These are phyloP conservation scores for Didymella arachidicola DNA, from an alignment of 2,329 filamentous ascomycete species.

Conservation along the genomic window DNA sequence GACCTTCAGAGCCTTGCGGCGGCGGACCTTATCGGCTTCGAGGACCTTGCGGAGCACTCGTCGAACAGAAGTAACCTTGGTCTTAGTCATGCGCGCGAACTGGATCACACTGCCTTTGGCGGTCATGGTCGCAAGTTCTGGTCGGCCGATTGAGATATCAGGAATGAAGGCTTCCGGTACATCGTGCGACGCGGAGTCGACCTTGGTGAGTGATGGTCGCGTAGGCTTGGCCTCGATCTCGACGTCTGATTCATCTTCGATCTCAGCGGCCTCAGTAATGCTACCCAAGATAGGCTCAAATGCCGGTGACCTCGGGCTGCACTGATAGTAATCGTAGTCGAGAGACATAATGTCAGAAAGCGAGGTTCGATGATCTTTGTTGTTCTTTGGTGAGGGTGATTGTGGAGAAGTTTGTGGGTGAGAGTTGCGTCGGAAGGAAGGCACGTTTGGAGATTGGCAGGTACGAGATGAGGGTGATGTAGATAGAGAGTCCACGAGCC, in stretches of 20 bases:
- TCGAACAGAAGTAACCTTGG: slow-evolving; percentile 28
- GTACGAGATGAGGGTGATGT: slow-evolving; percentile 29
- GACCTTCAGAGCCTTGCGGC: slow-evolving; percentile 29
- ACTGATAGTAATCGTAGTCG: slow-evolving; percentile 20
- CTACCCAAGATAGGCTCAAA: slow-evolving; percentile 38
- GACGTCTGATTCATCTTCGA: slow-evolving; percentile 24
- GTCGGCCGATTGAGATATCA: slow-evolving; percentile 29
- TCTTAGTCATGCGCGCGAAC: slow-evolving; percentile 27
- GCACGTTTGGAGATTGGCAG: slow-evolving; percentile 17
- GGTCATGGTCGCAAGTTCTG: slow-evolving; percentile 29
- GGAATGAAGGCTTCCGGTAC: slow-evolving; percentile 30
- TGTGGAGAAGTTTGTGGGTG: slow-evolving; percentile 14
- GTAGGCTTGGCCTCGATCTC: slow-evolving; percentile 14
- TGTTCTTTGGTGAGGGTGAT: slow-evolving; percentile 7
- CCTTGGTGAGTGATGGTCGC: slow-evolving; percentile 28
- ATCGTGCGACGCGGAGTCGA: slow-evolving; percentile 20
- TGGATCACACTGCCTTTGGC: slow-evolving; percentile 35
- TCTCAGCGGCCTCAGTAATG: slow-evolving; percentile 37
- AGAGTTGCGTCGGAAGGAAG: slow-evolving; percentile 17
- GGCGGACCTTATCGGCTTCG: slow-evolving; percentile 34
- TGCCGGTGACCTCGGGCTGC: slow-evolving; percentile 27
- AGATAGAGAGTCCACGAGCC: slow-evolving; percentile 26
- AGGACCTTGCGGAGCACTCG: slow-evolving; percentile 34
- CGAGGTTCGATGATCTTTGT: slow-evolving; percentile 12
- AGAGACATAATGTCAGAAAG: slow-evolving; percentile 26